Percentiles rank a stretch among this genome's conserved stretches.
phyloP scores from a whole-genome alignment of 2,329 filamentous ascomycete species.

The Trichoderma sp. region DNA sequence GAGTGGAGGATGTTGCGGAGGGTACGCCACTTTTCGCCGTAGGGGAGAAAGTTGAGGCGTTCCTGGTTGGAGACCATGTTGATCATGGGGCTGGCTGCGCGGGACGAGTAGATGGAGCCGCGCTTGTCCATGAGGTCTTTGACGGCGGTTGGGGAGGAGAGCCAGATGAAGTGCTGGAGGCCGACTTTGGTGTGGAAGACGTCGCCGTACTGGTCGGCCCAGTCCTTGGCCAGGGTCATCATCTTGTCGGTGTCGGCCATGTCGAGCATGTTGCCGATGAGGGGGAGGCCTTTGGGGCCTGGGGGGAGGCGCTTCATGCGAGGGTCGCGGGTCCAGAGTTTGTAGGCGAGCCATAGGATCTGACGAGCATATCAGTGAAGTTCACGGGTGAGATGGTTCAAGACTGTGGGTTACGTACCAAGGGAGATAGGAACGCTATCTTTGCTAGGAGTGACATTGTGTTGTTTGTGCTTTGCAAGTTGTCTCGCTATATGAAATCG shows the following conservation, averaged over 20 bases:
- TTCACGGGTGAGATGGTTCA: not conserved
- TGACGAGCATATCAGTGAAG: not conserved
- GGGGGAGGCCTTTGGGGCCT: constrained; percentile 34
- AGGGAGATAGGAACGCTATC: not conserved
- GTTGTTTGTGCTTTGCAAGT: accelerated
- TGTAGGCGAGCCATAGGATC: constrained; percentile 10
- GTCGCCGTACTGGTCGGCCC: constrained; percentile 55
- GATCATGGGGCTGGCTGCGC: constrained; percentile 36
- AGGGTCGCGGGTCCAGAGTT: constrained; percentile 4
- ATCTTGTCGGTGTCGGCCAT: constrained; percentile 38
- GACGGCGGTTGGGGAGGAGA: constrained; percentile 49
- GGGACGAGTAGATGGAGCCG: constrained; percentile 52
- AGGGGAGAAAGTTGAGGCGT: constrained; percentile 26
- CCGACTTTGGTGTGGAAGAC: constrained; percentile 56
- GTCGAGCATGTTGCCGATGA: constrained; percentile 34
- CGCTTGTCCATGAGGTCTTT: constrained; percentile 56
- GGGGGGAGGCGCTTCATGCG: constrained; percentile 21
- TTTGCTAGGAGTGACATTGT: not conserved
- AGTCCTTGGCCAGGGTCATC: constrained; percentile 44
- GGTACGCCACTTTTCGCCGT: constrained; percentile 25
- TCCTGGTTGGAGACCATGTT: constrained; percentile 26
- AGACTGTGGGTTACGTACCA: not conserved
- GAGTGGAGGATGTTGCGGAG: constrained; percentile 22
- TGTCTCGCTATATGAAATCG: no score
- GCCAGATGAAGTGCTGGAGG: constrained; percentile 50